Evolutionary conservation across 1,284 basidiomycete genomes (phyloP), one percentile per base, ranked within the genome.

Genomic region (Cutaneotrichosporon sp.): DNA sequence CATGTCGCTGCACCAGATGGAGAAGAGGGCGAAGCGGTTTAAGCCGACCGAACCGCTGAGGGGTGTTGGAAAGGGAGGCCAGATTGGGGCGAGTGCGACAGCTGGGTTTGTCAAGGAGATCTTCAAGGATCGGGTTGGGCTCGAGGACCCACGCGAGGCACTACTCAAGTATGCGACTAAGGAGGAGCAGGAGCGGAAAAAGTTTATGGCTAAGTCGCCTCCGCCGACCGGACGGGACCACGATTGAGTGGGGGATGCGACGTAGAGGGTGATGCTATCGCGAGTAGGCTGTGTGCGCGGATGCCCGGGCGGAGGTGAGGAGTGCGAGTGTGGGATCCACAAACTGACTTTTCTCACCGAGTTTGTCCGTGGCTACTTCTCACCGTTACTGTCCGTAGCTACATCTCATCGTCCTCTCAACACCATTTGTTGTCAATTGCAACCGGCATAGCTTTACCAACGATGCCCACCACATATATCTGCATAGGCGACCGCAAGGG

Each of bases 81-180:
- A 94, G 26, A 88, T 99, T 41, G 96, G 96, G 22, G 88, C 90
- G 32, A 91, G 88, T 75, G 94, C 91, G 5, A 97, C 88, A 42
- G 90, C 96, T 62, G 89, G 94, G 66, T 83, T 97, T 57, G 91
- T 98, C 38, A 90, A 96, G 75, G 87, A 88, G 64, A 77, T 98
- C 69, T 90, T 92, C 58, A 59, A 51, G 22, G 22, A 43, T 31
- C 39, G 51, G 16, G 42, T 51, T n/a, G 52, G 55, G 27, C 35
- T 88, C 76, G 85, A 93, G 76, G 92, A 97, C 76, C 94, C 94
- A 27, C 85, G 94, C 60, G 92, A 97, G 76, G 94, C 94, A 4
- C 77, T 98, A 59, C 85, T 98, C 79, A 91, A 86, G 76, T 97
- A 94, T 66, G 94, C 93, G 19, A 78, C 85, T 20, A 72, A 78